These are phyloP conservation scores for Alternaria atra DNA, from an alignment of 2,329 filamentous ascomycete genomes.

Conservation along the genomic window DNA sequence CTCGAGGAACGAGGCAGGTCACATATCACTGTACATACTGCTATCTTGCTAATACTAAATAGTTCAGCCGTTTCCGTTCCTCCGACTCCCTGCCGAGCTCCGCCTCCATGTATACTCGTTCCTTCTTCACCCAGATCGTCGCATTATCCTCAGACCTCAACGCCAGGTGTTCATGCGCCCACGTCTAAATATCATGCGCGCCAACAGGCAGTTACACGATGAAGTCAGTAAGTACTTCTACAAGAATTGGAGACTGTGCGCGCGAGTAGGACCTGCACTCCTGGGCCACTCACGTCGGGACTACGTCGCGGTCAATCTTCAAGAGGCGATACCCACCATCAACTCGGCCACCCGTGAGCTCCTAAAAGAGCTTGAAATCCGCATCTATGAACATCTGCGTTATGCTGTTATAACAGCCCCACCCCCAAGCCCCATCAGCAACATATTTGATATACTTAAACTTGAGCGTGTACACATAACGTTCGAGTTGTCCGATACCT, in stretches of 20 bases:
- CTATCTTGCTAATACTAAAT: conserved; percentile 6
- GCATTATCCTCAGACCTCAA: conserved; percentile 11
- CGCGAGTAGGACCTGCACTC: conserved; percentile 7
- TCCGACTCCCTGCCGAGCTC: conserved; percentile 35
- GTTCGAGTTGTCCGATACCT: not conserved
- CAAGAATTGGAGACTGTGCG: conserved; percentile 21
- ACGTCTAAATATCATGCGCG: conserved; percentile 28
- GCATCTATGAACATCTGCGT: not conserved
- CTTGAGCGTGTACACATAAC: not conserved
- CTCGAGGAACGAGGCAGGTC: conserved; percentile 27
- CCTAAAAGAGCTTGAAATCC: not conserved
- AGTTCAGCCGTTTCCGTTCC: conserved; percentile 36
- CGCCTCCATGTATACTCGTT: conserved; percentile 31
- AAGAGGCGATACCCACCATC: not conserved
- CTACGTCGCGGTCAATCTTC: not conserved
- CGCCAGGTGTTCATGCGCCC: conserved; percentile 4
- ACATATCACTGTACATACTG: too few species aligned
- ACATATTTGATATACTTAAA: not conserved
- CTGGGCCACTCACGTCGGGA: not conserved
- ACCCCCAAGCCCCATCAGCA: not conserved
- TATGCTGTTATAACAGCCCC: not conserved
- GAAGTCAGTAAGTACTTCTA: conserved; percentile 31
- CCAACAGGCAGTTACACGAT: conserved; percentile 23
- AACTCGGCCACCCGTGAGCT: not conserved
- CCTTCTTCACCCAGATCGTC: conserved; percentile 25